Evolutionary conservation across 2,329 filamentous ascomycete genomes (phyloP).

Genomic region (Colletotrichum tropicicola): DNA sequence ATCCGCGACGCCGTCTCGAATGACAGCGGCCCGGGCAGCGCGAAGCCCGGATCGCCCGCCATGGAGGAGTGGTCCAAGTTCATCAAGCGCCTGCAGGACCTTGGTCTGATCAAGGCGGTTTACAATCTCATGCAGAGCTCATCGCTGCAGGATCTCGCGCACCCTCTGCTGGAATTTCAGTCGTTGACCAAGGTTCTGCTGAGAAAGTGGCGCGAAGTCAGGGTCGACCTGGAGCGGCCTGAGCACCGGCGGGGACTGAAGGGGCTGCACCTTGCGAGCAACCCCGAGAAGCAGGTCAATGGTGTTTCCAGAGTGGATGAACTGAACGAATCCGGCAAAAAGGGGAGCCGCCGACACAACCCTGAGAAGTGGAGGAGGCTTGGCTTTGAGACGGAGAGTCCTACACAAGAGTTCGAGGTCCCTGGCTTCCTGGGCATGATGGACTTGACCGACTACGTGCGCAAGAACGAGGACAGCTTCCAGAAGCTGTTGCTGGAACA

Average conservation of each 20-base stretch:
- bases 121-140: conserved; percentile 95
- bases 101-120: conserved; percentile 91
- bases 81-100: conserved; percentile 90
- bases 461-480: conserved; percentile 90
- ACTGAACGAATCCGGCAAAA: conserved; percentile 52
- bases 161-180: conserved; percentile 93
- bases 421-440: conserved; percentile 95
- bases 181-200: conserved; percentile 87
- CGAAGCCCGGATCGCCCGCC: conserved; percentile 41
- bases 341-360: conserved; percentile 77
- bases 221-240: conserved; percentile 83
- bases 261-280: conserved; percentile 84
- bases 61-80: conserved; percentile 92
- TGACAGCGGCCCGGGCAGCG: conserved; percentile 61
- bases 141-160: conserved; percentile 87
- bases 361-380: conserved; percentile 93
- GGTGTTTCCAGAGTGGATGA: conserved; percentile 47
- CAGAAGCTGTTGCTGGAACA: conserved; percentile 94
- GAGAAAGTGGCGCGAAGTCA: conserved; percentile 86
- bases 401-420: conserved; percentile 83
- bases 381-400: conserved; percentile 91
- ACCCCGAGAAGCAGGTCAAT: conserved; percentile 66
- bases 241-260: conserved; percentile 91
- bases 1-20: conserved; percentile 90
- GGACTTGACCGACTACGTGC: conserved; percentile 94